Conservation (phyloP, 108 stramenopile genomes). For the Nitzschia sp. region DNA sequence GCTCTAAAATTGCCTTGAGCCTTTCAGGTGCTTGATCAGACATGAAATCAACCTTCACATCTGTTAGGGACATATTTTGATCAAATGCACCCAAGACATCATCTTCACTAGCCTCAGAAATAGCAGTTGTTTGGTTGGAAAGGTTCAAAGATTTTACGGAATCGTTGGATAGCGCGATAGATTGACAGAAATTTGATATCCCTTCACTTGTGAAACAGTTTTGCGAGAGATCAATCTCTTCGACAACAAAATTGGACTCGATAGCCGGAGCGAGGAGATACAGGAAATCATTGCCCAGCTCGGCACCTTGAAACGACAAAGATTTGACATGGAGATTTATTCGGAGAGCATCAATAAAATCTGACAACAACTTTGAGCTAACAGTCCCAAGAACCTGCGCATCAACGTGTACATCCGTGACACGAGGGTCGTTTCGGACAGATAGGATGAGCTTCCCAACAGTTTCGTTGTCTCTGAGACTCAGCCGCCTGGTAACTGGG, state of each 20-base stretch:
- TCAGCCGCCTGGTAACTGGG: slow-evolving; percentile 33
- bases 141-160: slow-evolving; percentile 22
- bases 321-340: slow-evolving; percentile 37
- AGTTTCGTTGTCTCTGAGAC: slow-evolving; percentile 33
- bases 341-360: slow-evolving; percentile 32
- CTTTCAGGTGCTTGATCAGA: slow-evolving; percentile 21
- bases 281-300: slow-evolving; percentile 45
- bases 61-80: slow-evolving; percentile 19
- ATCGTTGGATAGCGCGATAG: slow-evolving; percentile 19
- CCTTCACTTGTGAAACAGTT: slow-evolving; percentile 46
- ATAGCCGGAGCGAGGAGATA: slow-evolving; percentile 30
- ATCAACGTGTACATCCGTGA: slow-evolving; percentile 25
- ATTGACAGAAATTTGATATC: slow-evolving; percentile 40
- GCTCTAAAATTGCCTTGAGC: slow-evolving; percentile 22
- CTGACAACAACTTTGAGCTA: slow-evolving; percentile 18
- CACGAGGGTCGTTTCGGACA: slow-evolving; percentile 33
- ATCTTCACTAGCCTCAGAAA: slow-evolving; percentile 32
- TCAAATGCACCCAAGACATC: slow-evolving; percentile 31
- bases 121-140: slow-evolving; percentile 37
- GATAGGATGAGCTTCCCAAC: slow-evolving; percentile 28
- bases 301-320: slow-evolving; percentile 30
- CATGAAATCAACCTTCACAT: slow-evolving; percentile 30
- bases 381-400: slow-evolving; percentile 21
- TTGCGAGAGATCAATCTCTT: slow-evolving; percentile 37
- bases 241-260: slow-evolving; percentile 39